Evolutionary conservation across 768 basidiomycete genomes (phyloP), one percentile per base, ranked within the genome.

Genomic region (Amylocystis lapponica): DNA sequence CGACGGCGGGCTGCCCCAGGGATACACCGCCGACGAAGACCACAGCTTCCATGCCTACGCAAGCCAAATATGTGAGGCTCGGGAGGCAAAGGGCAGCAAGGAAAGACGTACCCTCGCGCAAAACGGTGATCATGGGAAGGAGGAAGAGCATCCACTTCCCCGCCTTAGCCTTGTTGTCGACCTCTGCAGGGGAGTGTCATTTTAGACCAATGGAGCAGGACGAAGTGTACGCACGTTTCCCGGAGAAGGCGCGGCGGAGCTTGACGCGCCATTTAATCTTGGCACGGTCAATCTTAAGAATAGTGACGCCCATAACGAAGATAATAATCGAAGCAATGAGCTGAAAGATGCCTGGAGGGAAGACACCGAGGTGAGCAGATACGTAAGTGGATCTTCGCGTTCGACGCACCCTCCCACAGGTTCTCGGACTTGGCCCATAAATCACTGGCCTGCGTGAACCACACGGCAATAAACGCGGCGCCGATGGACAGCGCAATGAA

Each of bases 231-330:
- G 29, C 47, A 81, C 83, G 51, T 45, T 75, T 63, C 12, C 70
- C 75, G 19, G 72, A 67, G 66, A 97, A 96, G 1, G 93, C 86
- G 12, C 69, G 70, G 43, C 81, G 72, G 36, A 98, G 79, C 69
- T 95, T 96, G 57, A 89, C 65, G 51, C 89, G 78, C 95, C 95
- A 99, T 64, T 89, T 92, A n/a, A 83, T 76, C 61, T 91, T 87
- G 11, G 95, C 86, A 56, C 84, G 74, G 63, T 98, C 94, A 77
- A 99, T 83, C 60, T 89, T 92, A 47, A 99, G 79, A 86, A 98
- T 94, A 26, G 86, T 84, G 29, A 97, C 57, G 3, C 90, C 93
- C 91, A 97, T 95, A 58, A 85, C 70, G 62, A 92, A 89, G 57
- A 96, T 93, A 75, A 96, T 79, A 53, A 90, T 44, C 11, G 79